A percentile compares a stretch with the other conserved stretches of the same genome.
Evolutionary conservation across 208 protist species (phyloP).

Genomic region (Naegleria lovaniensis): DNA sequence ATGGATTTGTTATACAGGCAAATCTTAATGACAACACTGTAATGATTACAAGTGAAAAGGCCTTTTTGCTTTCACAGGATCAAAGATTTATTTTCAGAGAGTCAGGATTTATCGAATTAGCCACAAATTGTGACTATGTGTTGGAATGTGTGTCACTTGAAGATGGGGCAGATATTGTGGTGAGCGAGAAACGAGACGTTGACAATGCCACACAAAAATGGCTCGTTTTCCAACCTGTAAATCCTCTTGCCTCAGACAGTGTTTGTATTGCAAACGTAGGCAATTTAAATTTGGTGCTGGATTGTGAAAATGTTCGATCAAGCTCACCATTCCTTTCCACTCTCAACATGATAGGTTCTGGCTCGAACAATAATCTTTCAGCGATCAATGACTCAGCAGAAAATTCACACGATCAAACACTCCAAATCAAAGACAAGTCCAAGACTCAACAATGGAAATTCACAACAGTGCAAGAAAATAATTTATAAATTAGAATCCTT

Average conservation of each 20-base stretch:
- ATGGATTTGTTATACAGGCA: not conserved
- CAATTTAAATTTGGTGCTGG: conserved; percentile 9
- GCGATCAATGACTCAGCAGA: not conserved
- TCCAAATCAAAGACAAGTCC: not conserved
- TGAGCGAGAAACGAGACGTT: not conserved
- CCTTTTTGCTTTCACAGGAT: not conserved
- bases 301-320: not conserved
- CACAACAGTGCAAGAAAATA: not conserved
- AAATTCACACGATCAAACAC: not conserved
- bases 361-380: not conserved
- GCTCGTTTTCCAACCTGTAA: not conserved
- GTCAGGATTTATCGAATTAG: not conserved
- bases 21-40: not conserved
- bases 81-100: conserved; percentile 23
- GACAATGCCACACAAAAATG: not conserved
- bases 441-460: conserved; percentile 20
- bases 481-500: not conserved
- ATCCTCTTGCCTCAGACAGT: not conserved
- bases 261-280: not conserved
- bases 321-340: not conserved
- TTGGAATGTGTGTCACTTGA: not conserved
- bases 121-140: not conserved
- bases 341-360: not conserved
- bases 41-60: not conserved
- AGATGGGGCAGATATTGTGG: not conserved